Base-by-base conservation (phyloP, 768 basidiomycete genomes). In the Boletellus ananiceps region DNA sequence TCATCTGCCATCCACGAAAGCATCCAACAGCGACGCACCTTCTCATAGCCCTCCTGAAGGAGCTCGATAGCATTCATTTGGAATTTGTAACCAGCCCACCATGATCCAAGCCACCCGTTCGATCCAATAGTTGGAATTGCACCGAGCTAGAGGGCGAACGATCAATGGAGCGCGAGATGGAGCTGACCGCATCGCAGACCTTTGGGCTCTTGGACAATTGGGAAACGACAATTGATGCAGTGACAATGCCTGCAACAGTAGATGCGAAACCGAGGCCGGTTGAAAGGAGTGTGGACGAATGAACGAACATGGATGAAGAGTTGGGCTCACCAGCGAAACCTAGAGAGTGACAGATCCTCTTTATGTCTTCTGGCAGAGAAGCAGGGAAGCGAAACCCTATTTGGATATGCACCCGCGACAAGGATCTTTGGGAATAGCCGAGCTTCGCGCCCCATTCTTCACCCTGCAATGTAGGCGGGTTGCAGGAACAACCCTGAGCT, bases 1-100 rank as follows among this genome's bases (percentile, higher is more conserved):
- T 29, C 29, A 29, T 29, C 29, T 7, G 7, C 13, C 38, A 36
- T 45, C 18, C n/a, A 27, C 8, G 7, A 18, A 13, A 44, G 19
- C n/a, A 47, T 29, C 4, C 3, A 0, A 14, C n/a, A 15, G 12
- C 21, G 13, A 35, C 54, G 19, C 38, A 62, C 70, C 58, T 68
- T 66, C 19, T 56, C 48, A 36, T 69, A 71, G 14, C 69, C 70
- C 40, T 69, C 61, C 29, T 62, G 64, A 13, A 71, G 40, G 38
- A 70, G 33, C 14, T 60, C 53, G 2, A 43, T 35, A 23, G 52
- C 59, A 32, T 64, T 51, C 18, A 44, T 32, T 9, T 60, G 18
- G 36, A 54, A 65, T 5, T 53, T 55, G 18, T 50, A 44, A 15
- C 58, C 58, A n/a, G 55, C 54, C 33, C 59, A 47, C 47, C 61